phyloP scores from a whole-genome alignment of 2,329 filamentous ascomycete genomes.

The Grosmannia penicillata region DNA sequence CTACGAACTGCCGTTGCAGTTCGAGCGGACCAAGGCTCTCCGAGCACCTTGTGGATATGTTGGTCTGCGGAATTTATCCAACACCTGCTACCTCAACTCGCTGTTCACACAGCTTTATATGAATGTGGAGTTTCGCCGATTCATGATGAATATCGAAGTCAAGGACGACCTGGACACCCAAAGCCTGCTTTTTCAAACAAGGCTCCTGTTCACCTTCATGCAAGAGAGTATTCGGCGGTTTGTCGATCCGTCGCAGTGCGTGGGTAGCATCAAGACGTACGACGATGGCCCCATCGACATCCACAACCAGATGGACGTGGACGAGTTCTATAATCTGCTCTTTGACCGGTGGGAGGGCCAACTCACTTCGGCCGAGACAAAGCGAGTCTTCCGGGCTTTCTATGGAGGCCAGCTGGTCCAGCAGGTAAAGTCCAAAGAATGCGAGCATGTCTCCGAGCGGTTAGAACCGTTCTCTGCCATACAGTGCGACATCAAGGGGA shows the following conservation, averaged over 20 bases:
- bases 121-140: constrained; percentile 75
- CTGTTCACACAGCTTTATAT: constrained; percentile 90
- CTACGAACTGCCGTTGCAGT: constrained; percentile 44
- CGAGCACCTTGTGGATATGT: constrained; percentile 67
- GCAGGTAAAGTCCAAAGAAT: constrained; percentile 91
- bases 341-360: constrained; percentile 86
- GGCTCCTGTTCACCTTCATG: constrained; percentile 71
- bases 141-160: constrained; percentile 56
- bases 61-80: constrained; percentile 84
- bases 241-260: constrained; percentile 58
- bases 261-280: constrained; percentile 65
- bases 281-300: constrained; percentile 76
- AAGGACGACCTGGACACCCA: constrained; percentile 41
- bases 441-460: constrained; percentile 80
- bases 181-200: constrained; percentile 59
- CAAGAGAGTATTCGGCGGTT: constrained; percentile 65
- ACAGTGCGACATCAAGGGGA: constrained; percentile 92
- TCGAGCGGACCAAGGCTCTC: constrained; percentile 54
- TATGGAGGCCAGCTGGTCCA: constrained; percentile 88
- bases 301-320: constrained; percentile 89
- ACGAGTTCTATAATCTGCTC: constrained; percentile 90
- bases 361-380: constrained; percentile 51
- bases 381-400: constrained; percentile 61
- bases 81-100: constrained; percentile 96
- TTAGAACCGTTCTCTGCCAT: constrained; percentile 88